Base-by-base conservation (phyloP, 495 filamentous ascomycete genomes). In the Penicillium soppii region DNA sequence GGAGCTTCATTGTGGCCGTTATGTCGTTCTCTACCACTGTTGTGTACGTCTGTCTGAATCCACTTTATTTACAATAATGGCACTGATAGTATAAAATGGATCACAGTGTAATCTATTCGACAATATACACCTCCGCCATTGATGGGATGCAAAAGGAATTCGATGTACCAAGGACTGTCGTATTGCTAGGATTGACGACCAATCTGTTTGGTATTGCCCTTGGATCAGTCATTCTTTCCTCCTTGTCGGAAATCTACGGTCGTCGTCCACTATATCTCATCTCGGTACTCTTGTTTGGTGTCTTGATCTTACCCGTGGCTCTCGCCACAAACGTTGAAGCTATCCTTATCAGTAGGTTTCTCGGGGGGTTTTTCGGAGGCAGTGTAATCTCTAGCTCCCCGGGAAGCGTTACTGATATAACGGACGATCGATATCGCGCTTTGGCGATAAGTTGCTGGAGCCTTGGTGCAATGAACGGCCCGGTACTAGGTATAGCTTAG, bases 401-500 rank as follows among this genome's bases (percentile, higher is more conserved):
- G 1, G 90, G 87, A 6, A 87, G 85, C 2, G 75, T 95, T 0
- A 81, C 81, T 38, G 90, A 95, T 63, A 86, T 95, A 43, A 79
- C 84, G 22, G 73, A 73, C 5, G 82, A 87, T 47, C 76, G 89
- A 23, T 76, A 83, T 53, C 81, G 89, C 8, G 86, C 87, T n/a
- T 65, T 94, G 15, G 81, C 82, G 16, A 85, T 94, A 61, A 84
- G 81, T 3, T 73, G 90, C 22, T 95, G 86, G 82, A 80, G 71
- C 46, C 82, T 91, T 36, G 90, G 88, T 0, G 89, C 90, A 3
- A 75, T 90, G 53, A 91, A 92, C 52, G 90, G 88, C 10, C 85
- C 87, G 19, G 81, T 72, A 21, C 29, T 62, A 54, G 80, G 77
- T n/a, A n/a, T n/a, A n/a, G n/a, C n/a, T n/a, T n/a, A n/a, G n/a